A percentile compares a stretch with the other conserved stretches of the same genome.
Evolutionary conservation across 2,329 filamentous ascomycete genomes (phyloP).

Genomic region (Bipolaris sorokiniana): DNA sequence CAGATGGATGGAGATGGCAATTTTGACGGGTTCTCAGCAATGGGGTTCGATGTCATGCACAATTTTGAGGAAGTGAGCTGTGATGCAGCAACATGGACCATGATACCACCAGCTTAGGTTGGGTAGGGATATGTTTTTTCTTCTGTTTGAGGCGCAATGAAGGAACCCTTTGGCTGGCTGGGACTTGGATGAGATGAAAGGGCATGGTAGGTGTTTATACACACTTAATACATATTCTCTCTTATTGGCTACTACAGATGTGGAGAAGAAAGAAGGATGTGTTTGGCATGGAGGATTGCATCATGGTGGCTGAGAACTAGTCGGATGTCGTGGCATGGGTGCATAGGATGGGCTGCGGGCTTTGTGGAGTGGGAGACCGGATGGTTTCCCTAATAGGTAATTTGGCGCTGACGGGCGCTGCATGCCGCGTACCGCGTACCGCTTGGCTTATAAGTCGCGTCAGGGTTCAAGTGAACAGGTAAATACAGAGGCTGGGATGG

Average conservation of each 20-base stretch:
- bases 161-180: neutral
- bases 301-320: neutral
- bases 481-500: neutral
- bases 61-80: constrained; percentile 82
- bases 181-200: neutral
- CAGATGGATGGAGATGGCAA: constrained; percentile 75
- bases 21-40: constrained; percentile 73
- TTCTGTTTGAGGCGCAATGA: neutral
- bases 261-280: no score
- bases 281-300: neutral
- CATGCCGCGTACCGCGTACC: neutral
- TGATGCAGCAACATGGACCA: constrained; percentile 67
- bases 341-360: constrained; percentile 7
- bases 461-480: no score
- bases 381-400: neutral
- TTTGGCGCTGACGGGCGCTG: neutral
- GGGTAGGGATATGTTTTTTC: neutral
- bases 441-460: neutral
- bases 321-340: constrained; percentile 8
- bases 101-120: constrained; percentile 54
- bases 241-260: no score
- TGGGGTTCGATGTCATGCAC: constrained; percentile 82
- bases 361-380: neutral
- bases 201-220: neutral
- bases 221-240: neutral